Base-by-base conservation (phyloP, 2,329 filamentous ascomycete genomes). In the Fusarium mexicanum region DNA sequence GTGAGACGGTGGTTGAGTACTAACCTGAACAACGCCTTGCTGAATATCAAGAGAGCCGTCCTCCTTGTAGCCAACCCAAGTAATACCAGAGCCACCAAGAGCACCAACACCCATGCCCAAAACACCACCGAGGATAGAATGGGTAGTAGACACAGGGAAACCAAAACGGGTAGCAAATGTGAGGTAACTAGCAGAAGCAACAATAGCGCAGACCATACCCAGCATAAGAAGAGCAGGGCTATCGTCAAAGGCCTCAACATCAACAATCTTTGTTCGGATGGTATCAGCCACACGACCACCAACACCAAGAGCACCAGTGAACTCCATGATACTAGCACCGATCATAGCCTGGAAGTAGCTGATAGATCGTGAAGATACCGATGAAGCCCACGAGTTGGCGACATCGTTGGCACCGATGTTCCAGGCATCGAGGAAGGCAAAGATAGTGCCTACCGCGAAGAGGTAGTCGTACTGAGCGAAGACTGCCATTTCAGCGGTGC, bases 301-400 rank as follows among this genome's bases (percentile, higher is more conserved):
- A 54, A 91, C 89, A 64, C 87, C 87, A 37, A 92, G 84, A 47
- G 88, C 86, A 58, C 91, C 91, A n/a, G 85, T 80, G 74, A 92
- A 89, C 80, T 92, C 90, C 84, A 91, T 90, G 67, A 91, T 78
- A 50, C 86, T 85, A 43, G 87, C 89, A 35, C 89, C 82, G 18
- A 87, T 73, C 88, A 90, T 89, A 73, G 88, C 90, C 80, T 91
- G 89, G 61, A 87, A 70, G 79, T 91, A 88, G 24, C 88, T 87
- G 47, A 92, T 81, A 67, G 92, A 93, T 44, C 91, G 86, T 8
- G 92, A 93, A 4, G 91, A 92, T 67, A 94, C 92, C 73, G 89
- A 91, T 40, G 91, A 93, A n/a, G 91, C 91, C 89, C 91, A 94
- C 4, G 91, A 89, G 85, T 94, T 94, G 81, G 92, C 92, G 68